These are phyloP conservation scores for Conticribra guillardii DNA, from an alignment of 108 stramenopile species.

Conservation along the genomic window DNA sequence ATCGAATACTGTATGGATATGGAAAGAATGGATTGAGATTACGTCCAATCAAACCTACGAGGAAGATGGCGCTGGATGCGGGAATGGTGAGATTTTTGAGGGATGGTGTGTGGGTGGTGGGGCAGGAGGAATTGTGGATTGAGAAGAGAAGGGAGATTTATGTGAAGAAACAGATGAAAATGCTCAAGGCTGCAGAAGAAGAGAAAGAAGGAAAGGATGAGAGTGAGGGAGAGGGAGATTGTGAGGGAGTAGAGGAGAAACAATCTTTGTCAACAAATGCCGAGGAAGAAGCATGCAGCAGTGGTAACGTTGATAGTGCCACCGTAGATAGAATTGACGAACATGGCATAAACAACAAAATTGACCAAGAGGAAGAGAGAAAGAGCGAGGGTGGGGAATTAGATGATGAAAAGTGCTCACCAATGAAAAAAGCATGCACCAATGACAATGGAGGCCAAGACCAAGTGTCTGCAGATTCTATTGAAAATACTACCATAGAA, in stretches of 20 bases:
- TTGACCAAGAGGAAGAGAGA: too few relatives aligned
- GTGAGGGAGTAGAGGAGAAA: not conserved
- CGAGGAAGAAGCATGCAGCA: too few relatives aligned
- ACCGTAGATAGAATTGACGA: too few relatives aligned
- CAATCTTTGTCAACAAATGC: not conserved
- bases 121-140: conserved; percentile 86
- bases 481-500: too few relatives aligned
- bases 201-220: not conserved
- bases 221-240: not conserved
- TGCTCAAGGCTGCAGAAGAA: conserved; percentile 22
- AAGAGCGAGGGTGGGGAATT: too few relatives aligned
- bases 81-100: conserved; percentile 76
- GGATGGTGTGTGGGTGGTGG: conserved; percentile 91
- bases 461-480: too few relatives aligned
- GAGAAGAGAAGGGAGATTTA: conserved; percentile 49
- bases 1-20: conserved; percentile 65
- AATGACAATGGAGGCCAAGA: too few relatives aligned
- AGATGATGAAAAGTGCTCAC: too few relatives aligned
- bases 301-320: too few relatives aligned
- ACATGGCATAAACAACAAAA: too few relatives aligned
- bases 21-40: conserved; percentile 67
- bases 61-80: conserved; percentile 64
- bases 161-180: conserved; percentile 27
- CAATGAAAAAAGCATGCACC: too few relatives aligned
- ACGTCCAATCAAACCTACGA: conserved; percentile 64